phyloP scores from a whole-genome alignment of 768 basidiomycete species.

The Amyloporia xantha region DNA sequence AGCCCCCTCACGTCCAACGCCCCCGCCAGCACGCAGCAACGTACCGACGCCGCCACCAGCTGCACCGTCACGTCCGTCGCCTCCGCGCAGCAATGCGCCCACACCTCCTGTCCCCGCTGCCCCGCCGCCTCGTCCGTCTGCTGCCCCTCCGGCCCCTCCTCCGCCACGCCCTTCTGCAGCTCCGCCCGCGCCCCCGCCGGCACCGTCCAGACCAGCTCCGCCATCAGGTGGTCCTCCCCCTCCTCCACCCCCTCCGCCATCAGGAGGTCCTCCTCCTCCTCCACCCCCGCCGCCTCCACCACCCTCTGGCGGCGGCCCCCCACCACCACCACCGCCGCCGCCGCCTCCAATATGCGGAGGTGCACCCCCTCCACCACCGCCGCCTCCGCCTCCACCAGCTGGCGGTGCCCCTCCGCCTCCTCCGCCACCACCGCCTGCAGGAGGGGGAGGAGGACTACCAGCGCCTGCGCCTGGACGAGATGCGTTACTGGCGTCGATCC shows the following conservation, averaged over 20 bases:
- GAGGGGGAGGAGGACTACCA: constrained; percentile 32
- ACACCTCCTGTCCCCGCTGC: constrained; percentile 4
- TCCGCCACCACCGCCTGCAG: constrained; percentile 38
- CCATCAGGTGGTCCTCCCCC: constrained; percentile 10
- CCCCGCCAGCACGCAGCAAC: constrained; percentile 20
- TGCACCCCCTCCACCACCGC: constrained; percentile 34
- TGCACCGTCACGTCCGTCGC: constrained; percentile 21
- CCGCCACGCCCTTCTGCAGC: constrained; percentile 35
- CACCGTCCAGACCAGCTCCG: constrained; percentile 14
- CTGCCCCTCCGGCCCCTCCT: constrained; percentile 23
- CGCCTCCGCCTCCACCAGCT: constrained; percentile 38
- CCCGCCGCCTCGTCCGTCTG: constrained; percentile 24
- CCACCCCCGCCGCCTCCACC: constrained; percentile 27
- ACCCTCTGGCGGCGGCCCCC: constrained; percentile 22
- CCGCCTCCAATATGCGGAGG: constrained; percentile 24
- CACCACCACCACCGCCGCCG: constrained; percentile 31
- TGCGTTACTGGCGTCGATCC: constrained; percentile 73
- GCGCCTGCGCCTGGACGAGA: constrained; percentile 53
- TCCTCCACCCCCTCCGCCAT: constrained; percentile 26
- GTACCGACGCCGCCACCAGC: constrained; percentile 5
- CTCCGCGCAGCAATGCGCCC: constrained; percentile 7
- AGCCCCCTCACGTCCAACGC: constrained; percentile 21
- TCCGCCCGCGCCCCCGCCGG: constrained; percentile 36
- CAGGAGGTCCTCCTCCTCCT: constrained; percentile 28
- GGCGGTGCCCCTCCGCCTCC: constrained; percentile 46